phyloP scores from a whole-genome alignment of 192 early-diverging fungal species.

The Backusella luteola region DNA sequence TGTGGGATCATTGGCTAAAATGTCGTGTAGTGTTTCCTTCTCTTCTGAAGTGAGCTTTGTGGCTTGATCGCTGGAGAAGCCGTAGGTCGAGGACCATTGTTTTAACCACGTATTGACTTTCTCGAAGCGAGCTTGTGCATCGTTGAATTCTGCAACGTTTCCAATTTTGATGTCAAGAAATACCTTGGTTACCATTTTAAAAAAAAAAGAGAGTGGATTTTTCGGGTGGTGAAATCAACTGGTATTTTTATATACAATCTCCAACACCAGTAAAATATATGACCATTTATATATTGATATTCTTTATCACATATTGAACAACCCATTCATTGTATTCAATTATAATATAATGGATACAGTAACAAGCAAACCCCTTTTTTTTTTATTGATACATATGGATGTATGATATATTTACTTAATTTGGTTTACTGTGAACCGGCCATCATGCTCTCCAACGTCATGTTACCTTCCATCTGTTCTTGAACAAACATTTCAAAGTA shows the following conservation, averaged over 20 bases:
- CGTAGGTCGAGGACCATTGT: constrained; percentile 23
- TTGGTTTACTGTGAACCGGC: constrained; percentile 8
- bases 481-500: constrained; percentile 98
- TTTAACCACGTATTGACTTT: constrained; percentile 22
- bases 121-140: neutral
- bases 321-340: too few species aligned
- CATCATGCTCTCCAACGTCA: constrained; percentile 8
- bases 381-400: neutral
- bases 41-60: constrained; percentile 12
- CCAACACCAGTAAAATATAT: too few species aligned
- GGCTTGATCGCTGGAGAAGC: constrained; percentile 12
- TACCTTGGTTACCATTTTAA: constrained; percentile 9
- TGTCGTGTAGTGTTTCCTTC: constrained; percentile 32
- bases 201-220: neutral
- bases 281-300: too few species aligned
- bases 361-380: neutral
- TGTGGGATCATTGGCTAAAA: constrained; percentile 29
- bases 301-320: too few species aligned
- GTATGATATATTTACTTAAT: neutral
- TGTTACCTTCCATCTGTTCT: constrained; percentile 68
- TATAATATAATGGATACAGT: too few species aligned
- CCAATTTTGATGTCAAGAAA: constrained; percentile 37
- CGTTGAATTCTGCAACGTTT: constrained; percentile 11
- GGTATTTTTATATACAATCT: too few species aligned
- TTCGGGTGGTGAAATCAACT: too few species aligned